Conservation (phyloP, 257 asterid species). For the Handroanthus guayacan region DNA sequence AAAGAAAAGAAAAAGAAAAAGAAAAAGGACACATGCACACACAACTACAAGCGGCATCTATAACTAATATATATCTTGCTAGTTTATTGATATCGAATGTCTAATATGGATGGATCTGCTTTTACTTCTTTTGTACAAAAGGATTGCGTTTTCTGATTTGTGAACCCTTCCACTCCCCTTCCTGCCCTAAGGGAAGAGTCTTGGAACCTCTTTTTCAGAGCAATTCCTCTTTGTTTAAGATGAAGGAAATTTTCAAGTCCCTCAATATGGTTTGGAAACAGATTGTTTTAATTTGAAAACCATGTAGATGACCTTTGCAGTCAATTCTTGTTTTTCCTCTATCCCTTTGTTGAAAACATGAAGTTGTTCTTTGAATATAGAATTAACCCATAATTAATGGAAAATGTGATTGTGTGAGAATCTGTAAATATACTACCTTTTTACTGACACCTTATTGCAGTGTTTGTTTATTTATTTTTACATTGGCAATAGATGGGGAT, state of each 20-base stretch:
- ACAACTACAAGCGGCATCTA: neutral
- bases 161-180: no score
- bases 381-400: neutral
- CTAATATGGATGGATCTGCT: no score
- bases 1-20: no score
- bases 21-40: no score
- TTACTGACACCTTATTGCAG: neutral
- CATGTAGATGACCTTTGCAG: neutral
- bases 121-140: no score
- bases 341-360: neutral
- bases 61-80: neutral
- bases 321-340: neutral
- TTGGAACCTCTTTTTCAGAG: neutral
- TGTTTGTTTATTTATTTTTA: constrained; percentile 18
- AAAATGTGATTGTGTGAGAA: neutral
- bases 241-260: neutral
- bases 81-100: neutral
- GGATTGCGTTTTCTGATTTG: no score
- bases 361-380: constrained; percentile 2
- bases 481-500: constrained; percentile 10
- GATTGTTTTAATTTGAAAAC: neutral
- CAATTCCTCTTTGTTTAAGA: neutral
- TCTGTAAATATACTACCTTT: neutral
- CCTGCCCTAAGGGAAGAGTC: no score
- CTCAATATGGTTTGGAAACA: neutral